These are phyloP conservation scores for Colletotrichum sp. DNA, from an alignment of 2,329 filamentous ascomycete genomes.

Conservation along the genomic window DNA sequence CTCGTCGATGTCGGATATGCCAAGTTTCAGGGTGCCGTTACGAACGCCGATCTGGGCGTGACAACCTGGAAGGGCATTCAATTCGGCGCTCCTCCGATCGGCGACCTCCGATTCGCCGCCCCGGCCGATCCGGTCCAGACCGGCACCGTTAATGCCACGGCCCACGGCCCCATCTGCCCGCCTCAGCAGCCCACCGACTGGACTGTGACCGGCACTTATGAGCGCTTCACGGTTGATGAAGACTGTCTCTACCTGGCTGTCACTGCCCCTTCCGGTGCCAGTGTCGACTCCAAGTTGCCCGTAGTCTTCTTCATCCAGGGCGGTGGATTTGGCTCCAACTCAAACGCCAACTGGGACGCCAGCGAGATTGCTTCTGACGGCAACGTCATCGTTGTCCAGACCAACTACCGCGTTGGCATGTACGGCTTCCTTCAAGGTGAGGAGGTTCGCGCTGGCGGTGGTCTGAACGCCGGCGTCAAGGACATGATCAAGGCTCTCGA, in stretches of 20 bases:
- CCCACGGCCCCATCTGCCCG: slow-evolving; percentile 30
- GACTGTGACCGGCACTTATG: slow-evolving; percentile 5
- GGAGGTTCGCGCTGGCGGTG: slow-evolving; percentile 13
- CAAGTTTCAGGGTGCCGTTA: slow-evolving; percentile 60
- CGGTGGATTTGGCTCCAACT: slow-evolving; percentile 61
- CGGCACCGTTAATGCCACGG: slow-evolving; percentile 56
- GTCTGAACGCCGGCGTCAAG: slow-evolving; percentile 17
- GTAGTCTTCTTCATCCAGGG: slow-evolving; percentile 67
- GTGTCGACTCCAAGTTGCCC: slow-evolving; percentile 57
- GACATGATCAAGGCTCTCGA: slow-evolving; percentile 60
- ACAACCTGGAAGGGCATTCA: slow-evolving; percentile 78
- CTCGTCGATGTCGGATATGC: slow-evolving; percentile 71
- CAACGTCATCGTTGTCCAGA: slow-evolving; percentile 70
- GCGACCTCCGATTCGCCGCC: slow-evolving; percentile 68
- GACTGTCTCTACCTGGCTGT: slow-evolving; percentile 75
- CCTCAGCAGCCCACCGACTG: slow-evolving; percentile 28
- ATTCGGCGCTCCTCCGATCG: slow-evolving; percentile 74
- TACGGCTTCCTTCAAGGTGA: slow-evolving; percentile 69
- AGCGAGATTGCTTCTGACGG: slow-evolving; percentile 63
- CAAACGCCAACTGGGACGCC: slow-evolving; percentile 61
- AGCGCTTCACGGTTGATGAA: slow-evolving; percentile 46
- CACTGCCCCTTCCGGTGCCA: slow-evolving; percentile 62
- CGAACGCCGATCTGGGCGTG: slow-evolving; percentile 53
- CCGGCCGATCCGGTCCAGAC: slow-evolving; percentile 59
- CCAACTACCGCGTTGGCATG: slow-evolving; percentile 79